A percentile compares a stretch with the other conserved stretches of the same genome.
These are phyloP conservation scores for Penicillium silybi DNA, from an alignment of 495 filamentous ascomycete genomes.

Conservation along the genomic window DNA sequence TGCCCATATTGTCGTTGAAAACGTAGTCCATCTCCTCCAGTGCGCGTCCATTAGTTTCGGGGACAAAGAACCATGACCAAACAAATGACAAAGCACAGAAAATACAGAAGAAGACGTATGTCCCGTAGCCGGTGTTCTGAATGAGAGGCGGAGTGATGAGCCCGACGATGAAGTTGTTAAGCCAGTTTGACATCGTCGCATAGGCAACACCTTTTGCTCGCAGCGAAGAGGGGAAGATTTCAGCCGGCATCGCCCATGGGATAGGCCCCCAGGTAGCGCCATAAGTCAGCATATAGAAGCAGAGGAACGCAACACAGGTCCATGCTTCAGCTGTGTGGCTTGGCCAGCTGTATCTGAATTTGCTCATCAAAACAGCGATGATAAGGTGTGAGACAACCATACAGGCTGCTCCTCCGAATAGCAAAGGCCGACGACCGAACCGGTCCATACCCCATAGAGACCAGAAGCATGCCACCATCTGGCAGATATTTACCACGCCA, in stretches of 20 bases:
- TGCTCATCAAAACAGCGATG: slow-evolving; percentile 18
- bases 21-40: slow-evolving; percentile 10
- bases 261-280: slow-evolving; percentile 16
- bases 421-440: slow-evolving; percentile 18
- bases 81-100: neutral
- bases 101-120: slow-evolving; percentile 4
- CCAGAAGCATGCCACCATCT: slow-evolving; percentile 15
- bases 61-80: slow-evolving; percentile 3
- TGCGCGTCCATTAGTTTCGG: slow-evolving; percentile 1
- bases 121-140: slow-evolving; percentile 41
- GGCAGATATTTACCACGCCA: slow-evolving; percentile 23
- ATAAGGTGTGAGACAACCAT: slow-evolving; percentile 19
- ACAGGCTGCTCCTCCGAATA: slow-evolving; percentile 16
- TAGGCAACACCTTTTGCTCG: slow-evolving; percentile 18
- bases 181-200: slow-evolving; percentile 35
- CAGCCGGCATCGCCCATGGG: slow-evolving; percentile 20
- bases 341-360: slow-evolving; percentile 16
- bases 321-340: slow-evolving; percentile 16
- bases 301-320: slow-evolving; percentile 19
- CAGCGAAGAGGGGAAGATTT: slow-evolving; percentile 20
- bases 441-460: slow-evolving; percentile 18
- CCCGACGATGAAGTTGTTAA: slow-evolving; percentile 61
- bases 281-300: slow-evolving; percentile 12
- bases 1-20: neutral
- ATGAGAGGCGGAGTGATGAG: slow-evolving; percentile 54